Evolutionary conservation across 192 early-diverging fungal species (phyloP), one percentile per base, ranked within the genome.

Genomic region (Entophlyctis helioformis): DNA sequence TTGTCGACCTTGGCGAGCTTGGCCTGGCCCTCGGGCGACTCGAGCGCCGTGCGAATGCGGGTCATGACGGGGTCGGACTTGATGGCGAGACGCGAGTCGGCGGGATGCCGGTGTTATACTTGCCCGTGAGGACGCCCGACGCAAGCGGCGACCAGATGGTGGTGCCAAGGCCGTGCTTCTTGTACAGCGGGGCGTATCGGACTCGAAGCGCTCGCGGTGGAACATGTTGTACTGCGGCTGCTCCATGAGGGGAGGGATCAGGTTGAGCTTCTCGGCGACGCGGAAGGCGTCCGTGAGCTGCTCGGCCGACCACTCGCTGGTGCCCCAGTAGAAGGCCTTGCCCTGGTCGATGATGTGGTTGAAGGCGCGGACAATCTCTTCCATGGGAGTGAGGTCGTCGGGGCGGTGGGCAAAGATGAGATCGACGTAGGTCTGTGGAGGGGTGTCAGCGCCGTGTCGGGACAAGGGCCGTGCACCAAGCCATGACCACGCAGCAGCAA

Each of bases 221-320:
- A 88, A 71, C 79, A 87, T 82, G 59, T 88, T 88, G 64, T 90
- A 90, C 53, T 90, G 85, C 26, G 82, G 76, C 59, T 86, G 78
- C 54, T 83, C 69, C 61, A 71, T 69, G 53, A 85, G 51, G 6
- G 83, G 86, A 27, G 63, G 72, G 45, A 82, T 82, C 36, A 89
- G 62, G 28, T 69, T 66, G 16, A 91, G 50, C 24, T 63, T 51
- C 11, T 78, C 65, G 7, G 87, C 87, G 9, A 88, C 62, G 36
- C 64, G 54, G 39, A 78, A 67, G 11, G 87, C 87, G 48, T 91
- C 83, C 0, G 60, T 66, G 45, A 89, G 73, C 50, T 85, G 75
- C 53, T 84, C 71, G 3, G 83, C 70, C 27, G 71, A 73, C 87
- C 87, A 91, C 62, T 91, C 87, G 24, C 69, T 72, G 1, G 84